Evolutionary conservation across 2,329 filamentous ascomycete species (phyloP), one percentile per base, ranked within the genome.

Genomic region (Torrubiellomyces zombiae): DNA sequence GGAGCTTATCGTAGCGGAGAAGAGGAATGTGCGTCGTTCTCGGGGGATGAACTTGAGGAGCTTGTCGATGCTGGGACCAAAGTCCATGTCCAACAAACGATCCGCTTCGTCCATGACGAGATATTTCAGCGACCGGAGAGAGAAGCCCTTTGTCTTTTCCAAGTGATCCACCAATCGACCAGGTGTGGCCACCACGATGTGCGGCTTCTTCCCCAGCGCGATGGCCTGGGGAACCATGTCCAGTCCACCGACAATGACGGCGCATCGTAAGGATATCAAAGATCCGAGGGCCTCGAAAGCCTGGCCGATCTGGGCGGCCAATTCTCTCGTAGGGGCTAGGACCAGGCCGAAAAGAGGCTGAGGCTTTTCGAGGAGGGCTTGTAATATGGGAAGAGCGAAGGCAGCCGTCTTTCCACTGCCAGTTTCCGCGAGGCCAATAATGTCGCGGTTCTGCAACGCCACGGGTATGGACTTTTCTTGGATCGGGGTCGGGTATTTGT

Each of bases 71-170:
- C 85, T 77, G 3, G 83, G 81, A 1, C 85, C 85, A 38, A 95
- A 95, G 48, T 94, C 85, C 47, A 94, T 74, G 44, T 98, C 89
- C 2, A 95, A 67, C 7, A 95, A 63, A 30, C 85, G 64, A 48
- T 95, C 86, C 14, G 86, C 86, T 55, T 94, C 86, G 44, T 94
- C 86, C 69, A 95, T 83, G 32, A 94, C 85, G 4, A 95, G 60
- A 44, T 86, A 93, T 43, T 85, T 85, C 18, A 94, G 58, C 4
- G 67, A 64, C 16, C 77, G 68, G 24, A 95, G 56, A 2, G 77
- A 85, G 53, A 98, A 95, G 8, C 89, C 86, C 50, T 93, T 94
- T 3, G 89, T 98, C 53, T 93, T 93, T 47, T 95, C 83, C 7
- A 95, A 58, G 40, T 98, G 89, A 42, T 95, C 89, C 4, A 94